Evolutionary conservation across 192 early-diverging fungal genomes (phyloP).

Genomic region (Podila clonocystis): DNA sequence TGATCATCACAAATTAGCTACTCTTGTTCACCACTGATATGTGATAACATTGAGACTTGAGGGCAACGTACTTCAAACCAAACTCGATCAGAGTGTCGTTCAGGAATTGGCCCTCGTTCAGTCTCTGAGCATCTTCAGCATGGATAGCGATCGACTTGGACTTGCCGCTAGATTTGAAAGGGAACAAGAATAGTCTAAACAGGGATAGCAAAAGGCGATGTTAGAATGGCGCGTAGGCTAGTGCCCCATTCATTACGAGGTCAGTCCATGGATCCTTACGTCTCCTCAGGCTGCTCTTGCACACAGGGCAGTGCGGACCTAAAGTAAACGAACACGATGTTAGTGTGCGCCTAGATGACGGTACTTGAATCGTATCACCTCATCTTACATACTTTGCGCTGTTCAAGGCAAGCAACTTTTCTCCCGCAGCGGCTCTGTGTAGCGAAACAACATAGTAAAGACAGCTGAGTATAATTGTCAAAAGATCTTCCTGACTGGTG

Average conservation of each 20-base stretch:
- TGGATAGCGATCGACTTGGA: constrained; percentile 67
- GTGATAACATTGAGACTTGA: neutral
- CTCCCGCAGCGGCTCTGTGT: no score
- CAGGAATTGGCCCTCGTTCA: constrained; percentile 79
- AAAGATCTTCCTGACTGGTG: no score
- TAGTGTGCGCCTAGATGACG: neutral
- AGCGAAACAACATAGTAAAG: no score
- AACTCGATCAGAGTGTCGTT: constrained; percentile 94
- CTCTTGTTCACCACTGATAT: neutral
- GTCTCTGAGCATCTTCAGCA: constrained; percentile 69
- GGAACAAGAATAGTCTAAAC: constrained; percentile 35
- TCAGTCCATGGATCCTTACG: constrained; percentile 9
- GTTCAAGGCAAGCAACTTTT: no score
- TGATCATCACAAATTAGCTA: no score
- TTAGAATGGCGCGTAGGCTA: neutral
- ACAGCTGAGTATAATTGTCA: no score
- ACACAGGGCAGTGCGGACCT: constrained; percentile 3
- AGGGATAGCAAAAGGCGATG: neutral
- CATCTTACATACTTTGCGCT: no score
- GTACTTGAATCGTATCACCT: no score
- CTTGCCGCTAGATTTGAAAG: constrained; percentile 18
- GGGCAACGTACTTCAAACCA: constrained; percentile 67
- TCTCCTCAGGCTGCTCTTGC: constrained; percentile 16
- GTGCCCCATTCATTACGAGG: neutral
- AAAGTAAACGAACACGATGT: neutral